These are phyloP conservation scores for Ceratorhiza oryzae-sativae DNA, from an alignment of 1,284 basidiomycete species.

Conservation along the genomic window DNA sequence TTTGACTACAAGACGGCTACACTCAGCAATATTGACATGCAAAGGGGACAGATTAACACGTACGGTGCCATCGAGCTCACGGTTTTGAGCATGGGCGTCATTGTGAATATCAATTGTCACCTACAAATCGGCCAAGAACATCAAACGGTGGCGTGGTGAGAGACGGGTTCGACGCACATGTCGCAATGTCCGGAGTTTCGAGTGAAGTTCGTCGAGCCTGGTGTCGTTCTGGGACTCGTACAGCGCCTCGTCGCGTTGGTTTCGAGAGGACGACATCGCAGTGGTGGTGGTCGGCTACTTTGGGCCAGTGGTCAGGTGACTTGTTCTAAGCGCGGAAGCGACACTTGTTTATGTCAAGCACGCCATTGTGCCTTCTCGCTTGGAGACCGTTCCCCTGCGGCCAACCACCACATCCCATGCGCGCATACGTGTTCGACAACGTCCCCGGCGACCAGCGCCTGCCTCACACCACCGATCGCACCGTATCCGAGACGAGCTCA, in stretches of 20 bases:
- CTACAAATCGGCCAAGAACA: conserved; percentile 51
- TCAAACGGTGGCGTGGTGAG: conserved; percentile 19
- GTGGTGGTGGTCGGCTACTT: not conserved
- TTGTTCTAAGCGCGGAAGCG: conserved; percentile 2
- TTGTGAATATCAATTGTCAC: conserved; percentile 81
- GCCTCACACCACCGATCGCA: conserved; percentile 63
- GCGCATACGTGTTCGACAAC: conserved; percentile 83
- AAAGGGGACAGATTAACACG: conserved; percentile 46
- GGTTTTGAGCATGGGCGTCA: conserved; percentile 81
- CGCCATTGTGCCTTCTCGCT: not conserved
- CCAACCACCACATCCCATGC: conserved; percentile 57
- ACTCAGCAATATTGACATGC: not conserved
- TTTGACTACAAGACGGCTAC: conserved; percentile 58
- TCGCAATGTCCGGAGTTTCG: conserved; percentile 77
- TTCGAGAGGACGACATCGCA: conserved; percentile 36
- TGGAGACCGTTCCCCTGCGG: no score
- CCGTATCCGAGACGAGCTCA: conserved; percentile 61
- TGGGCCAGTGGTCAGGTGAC: not conserved
- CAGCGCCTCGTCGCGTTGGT: conserved; percentile 41
- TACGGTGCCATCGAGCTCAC: conserved; percentile 75
- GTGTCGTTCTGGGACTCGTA: conserved; percentile 84
- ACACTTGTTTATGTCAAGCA: conserved; percentile 7
- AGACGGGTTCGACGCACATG: no score
- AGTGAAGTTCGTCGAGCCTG: conserved; percentile 77
- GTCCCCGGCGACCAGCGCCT: conserved; percentile 77